Base-by-base conservation (phyloP, 805 yeast species). In the Hanseniaspora lindneri region DNA sequence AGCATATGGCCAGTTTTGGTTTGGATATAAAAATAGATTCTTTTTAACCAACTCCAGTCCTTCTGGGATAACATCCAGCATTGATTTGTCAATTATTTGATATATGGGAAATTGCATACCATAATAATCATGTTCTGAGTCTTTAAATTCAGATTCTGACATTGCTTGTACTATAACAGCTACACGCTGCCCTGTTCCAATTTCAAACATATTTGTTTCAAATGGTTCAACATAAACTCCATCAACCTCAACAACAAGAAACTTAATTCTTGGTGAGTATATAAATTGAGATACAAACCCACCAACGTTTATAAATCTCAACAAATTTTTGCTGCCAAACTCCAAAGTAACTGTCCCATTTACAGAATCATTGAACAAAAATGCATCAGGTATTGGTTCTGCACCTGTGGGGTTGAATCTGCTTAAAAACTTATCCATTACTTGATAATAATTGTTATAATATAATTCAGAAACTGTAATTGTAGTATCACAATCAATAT, bases 391-490 rank as follows among this genome's bases (percentile, higher is more conserved):
- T 44, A 82, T 71, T 14, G 94, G 94, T 59, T 83, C 94, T 16
- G 83, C 86, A 35, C 94, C 94, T 2, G 88, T 82, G 19, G 94
- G 94, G 55, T 83, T 83, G 58, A 74, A 83, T 54, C 83, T 68
- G 36, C 73, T 71, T 56, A 78, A 60, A 60, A 80, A 82, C 34
- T 66, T 66, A 17, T 63, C 54, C 42, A 69, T 61, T 24, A 80
- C 66, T 2, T 63, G 71, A 25, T 66, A 64, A 53, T 77, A 71
- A 43, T 72, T 66, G 28, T 68, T 65, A 57, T 79, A 84, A 60
- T 82, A 83, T 66, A 79, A 72, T 54, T 83, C 94, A 35, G 77
- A 60, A 8, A 83, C 54, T 4, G 78, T 70, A 42, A 81, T 65
- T 2, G 71, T 65, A 52, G 72, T 67, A 53, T 82, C 84, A 53